These are phyloP conservation scores for Podaxis sp. DNA, from an alignment of 768 basidiomycete genomes.

Conservation along the genomic window DNA sequence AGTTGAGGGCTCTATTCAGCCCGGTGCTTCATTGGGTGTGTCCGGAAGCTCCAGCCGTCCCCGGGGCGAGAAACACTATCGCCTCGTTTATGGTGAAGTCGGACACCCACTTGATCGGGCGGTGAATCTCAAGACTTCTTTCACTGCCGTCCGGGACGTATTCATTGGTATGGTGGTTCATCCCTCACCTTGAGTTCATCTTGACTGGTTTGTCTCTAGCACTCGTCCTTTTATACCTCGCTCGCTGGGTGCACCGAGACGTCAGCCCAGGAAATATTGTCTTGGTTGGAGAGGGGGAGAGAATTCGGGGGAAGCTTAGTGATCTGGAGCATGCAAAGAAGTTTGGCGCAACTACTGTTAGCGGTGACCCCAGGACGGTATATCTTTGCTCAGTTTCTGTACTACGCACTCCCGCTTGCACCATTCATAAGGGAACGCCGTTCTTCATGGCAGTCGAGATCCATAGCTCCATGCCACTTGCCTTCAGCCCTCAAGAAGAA, in stretches of 20 bases:
- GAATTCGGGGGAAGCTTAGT: not conserved
- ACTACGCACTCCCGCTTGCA: not conserved
- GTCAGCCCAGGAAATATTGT: slow-evolving; percentile 10
- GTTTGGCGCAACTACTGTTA: not conserved
- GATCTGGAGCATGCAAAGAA: slow-evolving; percentile 12
- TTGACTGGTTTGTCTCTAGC: not conserved
- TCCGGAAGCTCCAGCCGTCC: not conserved
- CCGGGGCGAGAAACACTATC: not conserved
- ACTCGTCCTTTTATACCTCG: slow-evolving; percentile 5
- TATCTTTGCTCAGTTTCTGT: not conserved
- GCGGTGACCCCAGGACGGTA: slow-evolving; percentile 7
- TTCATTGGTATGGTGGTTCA: not conserved
- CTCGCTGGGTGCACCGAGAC: slow-evolving; percentile 10
- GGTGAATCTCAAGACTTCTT: slow-evolving; percentile 14
- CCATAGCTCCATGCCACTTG: not conserved
- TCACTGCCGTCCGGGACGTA: not conserved
- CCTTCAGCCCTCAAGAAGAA: not conserved
- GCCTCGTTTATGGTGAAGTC: not conserved
- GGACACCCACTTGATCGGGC: slow-evolving; percentile 21
- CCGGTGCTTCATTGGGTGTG: not conserved
- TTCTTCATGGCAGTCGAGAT: not conserved
- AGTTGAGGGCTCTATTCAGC: not conserved
- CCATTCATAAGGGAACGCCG: not conserved
- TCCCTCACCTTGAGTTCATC: not conserved
- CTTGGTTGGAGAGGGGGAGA: not conserved